Base-by-base conservation (phyloP, 768 basidiomycete genomes). In the Xanthoconium purpureum region DNA sequence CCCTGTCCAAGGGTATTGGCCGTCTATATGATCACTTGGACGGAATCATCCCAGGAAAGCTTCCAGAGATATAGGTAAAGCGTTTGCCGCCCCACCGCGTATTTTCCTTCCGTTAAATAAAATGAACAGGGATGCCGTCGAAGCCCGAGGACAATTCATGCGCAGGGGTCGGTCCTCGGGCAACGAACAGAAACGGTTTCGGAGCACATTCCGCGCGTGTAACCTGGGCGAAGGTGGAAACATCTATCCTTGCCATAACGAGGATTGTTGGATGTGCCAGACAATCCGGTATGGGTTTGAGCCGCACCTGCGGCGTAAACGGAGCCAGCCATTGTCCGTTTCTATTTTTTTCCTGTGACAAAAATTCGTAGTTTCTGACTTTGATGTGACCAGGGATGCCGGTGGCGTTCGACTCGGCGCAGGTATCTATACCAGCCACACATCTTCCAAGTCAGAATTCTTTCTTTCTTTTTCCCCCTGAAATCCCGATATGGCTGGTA, bases 181-280 rank as follows among this genome's bases (percentile, higher is more conserved):
- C 1, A 68, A 68, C 33, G 67, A 68, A 49, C 55, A 56, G 35
- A 70, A 67, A 35, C 65, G 20, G 1, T 70, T 70, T 20, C 67
- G 68, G 2, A 20, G 65, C 9, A 58, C 65, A 1, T 5, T 3
- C 14, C 67, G 67, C 4, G 68, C 59, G 7, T 70, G 67, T 18
- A 57, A 44, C n/a, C 32, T 68, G 15, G 67, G 67, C 1, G 67
- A 68, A 46, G 18, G 35, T 3, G 63, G 54, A 15, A 66, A 70
- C n/a, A 6, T 58, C 30, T 28, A 20, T 1, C 60, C 56, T 3
- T 68, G 68, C 20, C 14, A 15, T n/a, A 32, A 51, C 39, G 17
- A 50, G 12, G 43, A 24, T 10, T 68, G 67, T n/a, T 56, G 33
- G 55, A 35, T 53, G 3, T 68, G 67, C 9, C 63, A 68, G 37